Conservation (phyloP, 805 yeast species). For the Diddensiella santjacobensis region DNA sequence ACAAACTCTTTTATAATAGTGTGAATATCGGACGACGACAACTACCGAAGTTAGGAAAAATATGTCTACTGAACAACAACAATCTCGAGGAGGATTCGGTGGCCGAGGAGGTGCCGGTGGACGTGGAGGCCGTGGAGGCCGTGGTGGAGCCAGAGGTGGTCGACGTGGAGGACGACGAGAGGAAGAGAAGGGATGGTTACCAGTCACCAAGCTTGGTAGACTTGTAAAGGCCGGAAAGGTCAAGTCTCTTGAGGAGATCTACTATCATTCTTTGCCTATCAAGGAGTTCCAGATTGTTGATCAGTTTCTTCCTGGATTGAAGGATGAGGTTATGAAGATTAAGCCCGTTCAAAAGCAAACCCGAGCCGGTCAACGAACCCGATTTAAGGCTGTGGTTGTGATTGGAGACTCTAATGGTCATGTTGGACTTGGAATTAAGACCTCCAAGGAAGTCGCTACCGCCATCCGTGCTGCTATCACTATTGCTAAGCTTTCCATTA, state of each 20-base stretch:
- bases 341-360: conserved; percentile 99
- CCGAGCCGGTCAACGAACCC: conserved; percentile 99
- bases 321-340: conserved; percentile 99
- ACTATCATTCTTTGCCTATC: conserved; percentile 98
- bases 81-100: conserved; percentile 38
- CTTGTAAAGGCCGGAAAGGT: conserved; percentile 98
- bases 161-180: conserved; percentile 73
- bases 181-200: conserved; percentile 99
- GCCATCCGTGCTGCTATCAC: conserved; percentile 99
- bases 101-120: conserved; percentile 34
- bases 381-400: conserved; percentile 99
- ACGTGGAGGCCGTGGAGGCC: conserved; percentile 34
- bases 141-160: conserved; percentile 51
- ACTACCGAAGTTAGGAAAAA: not conserved
- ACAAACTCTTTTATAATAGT: too few relatives aligned
- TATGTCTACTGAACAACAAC: conserved; percentile 16
- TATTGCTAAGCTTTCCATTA: conserved; percentile 97
- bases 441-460: conserved; percentile 99
- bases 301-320: conserved; percentile 88
- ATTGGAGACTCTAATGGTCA: conserved; percentile 99
- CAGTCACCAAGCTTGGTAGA: conserved; percentile 99
- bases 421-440: conserved; percentile 99
- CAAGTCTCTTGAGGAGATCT: conserved; percentile 94
- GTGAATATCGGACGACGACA: too few relatives aligned
- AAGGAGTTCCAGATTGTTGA: conserved; percentile 99